Conservation (phyloP, 495 filamentous ascomycete genomes). For the Trichocladium uniseriatum region DNA sequence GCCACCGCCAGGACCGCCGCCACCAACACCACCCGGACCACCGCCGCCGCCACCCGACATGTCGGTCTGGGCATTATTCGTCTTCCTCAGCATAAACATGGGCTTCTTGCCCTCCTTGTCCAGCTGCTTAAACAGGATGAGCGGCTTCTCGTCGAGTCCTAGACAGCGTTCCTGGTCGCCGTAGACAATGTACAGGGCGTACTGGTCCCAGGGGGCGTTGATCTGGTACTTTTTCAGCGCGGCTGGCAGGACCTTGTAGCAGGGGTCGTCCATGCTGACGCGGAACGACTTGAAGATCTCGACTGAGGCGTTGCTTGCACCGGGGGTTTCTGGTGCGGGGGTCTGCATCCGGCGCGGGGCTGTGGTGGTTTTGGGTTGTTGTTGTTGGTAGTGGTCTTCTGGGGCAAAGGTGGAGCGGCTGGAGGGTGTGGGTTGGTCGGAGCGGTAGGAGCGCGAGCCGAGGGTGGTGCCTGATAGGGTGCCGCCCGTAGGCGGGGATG, state of each 20-base stretch:
- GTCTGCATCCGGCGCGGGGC: constrained; percentile 42
- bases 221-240: constrained; percentile 98
- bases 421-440: constrained; percentile 37
- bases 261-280: constrained; percentile 94
- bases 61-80: constrained; percentile 38
- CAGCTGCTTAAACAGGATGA: constrained; percentile 93
- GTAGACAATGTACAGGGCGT: constrained; percentile 95
- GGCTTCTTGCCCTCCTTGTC: constrained; percentile 95
- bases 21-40: neutral
- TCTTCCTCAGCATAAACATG: constrained; percentile 95
- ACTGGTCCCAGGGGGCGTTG: constrained; percentile 91
- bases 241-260: constrained; percentile 91
- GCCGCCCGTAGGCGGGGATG: constrained; percentile 56
- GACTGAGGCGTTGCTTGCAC: constrained; percentile 46
- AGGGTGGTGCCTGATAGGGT: constrained; percentile 38
- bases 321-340: constrained; percentile 42
- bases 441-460: constrained; percentile 46
- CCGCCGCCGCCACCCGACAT: constrained; percentile 4
- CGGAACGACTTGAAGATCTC: constrained; percentile 99
- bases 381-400: constrained; percentile 40
- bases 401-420: constrained; percentile 39
- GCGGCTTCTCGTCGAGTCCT: constrained; percentile 80
- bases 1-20: neutral
- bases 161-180: constrained; percentile 94
- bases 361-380: constrained; percentile 26